A percentile compares a stretch with the other conserved stretches of the same genome.
Evolutionary conservation across 176 grass and related monocot species (phyloP).

Genomic region (Aegilops longissima): DNA sequence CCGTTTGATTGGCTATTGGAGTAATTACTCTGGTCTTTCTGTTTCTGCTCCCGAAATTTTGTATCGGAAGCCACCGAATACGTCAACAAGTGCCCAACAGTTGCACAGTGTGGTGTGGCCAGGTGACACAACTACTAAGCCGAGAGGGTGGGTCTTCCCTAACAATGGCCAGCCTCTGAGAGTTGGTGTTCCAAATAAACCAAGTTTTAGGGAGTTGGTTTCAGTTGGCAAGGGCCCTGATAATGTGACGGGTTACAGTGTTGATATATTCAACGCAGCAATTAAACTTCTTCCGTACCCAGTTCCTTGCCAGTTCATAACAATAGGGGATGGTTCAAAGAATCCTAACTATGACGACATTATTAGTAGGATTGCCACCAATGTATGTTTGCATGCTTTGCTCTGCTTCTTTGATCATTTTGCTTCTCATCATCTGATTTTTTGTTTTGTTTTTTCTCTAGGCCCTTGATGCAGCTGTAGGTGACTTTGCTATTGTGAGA

Average conservation of each 20-base stretch:
- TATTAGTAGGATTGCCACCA: slow-evolving; percentile 57
- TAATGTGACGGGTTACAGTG: slow-evolving; percentile 63
- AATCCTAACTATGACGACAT: slow-evolving; percentile 70
- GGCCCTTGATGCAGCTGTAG: slow-evolving; percentile 79
- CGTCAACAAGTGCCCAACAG: slow-evolving; percentile 38
- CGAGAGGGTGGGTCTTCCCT: slow-evolving; percentile 76
- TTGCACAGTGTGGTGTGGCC: slow-evolving; percentile 66
- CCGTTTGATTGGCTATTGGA: slow-evolving; percentile 74
- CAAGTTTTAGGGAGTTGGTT: slow-evolving; percentile 75
- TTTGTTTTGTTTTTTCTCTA: slow-evolving; percentile 8
- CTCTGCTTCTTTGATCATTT: slow-evolving; percentile 24
- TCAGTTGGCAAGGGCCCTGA: slow-evolving; percentile 37
- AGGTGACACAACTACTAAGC: slow-evolving; percentile 36
- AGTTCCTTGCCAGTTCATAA: slow-evolving; percentile 63
- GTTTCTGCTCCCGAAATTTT: slow-evolving; percentile 61
- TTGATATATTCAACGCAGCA: slow-evolving; percentile 76
- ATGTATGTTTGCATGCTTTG: slow-evolving; percentile 47
- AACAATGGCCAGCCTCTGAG: slow-evolving; percentile 67
- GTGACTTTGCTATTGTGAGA: slow-evolving; percentile 79
- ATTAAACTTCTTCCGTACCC: slow-evolving; percentile 72
- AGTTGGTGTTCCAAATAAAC: slow-evolving; percentile 78
- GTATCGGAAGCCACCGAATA: slow-evolving; percentile 60
- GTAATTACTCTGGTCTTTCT: slow-evolving; percentile 71
- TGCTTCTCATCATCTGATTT: slow-evolving; percentile 19
- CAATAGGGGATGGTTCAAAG: slow-evolving; percentile 57